Conservation (phyloP, 2,329 filamentous ascomycete genomes). For the Macrophomina pseudophaseolina region DNA sequence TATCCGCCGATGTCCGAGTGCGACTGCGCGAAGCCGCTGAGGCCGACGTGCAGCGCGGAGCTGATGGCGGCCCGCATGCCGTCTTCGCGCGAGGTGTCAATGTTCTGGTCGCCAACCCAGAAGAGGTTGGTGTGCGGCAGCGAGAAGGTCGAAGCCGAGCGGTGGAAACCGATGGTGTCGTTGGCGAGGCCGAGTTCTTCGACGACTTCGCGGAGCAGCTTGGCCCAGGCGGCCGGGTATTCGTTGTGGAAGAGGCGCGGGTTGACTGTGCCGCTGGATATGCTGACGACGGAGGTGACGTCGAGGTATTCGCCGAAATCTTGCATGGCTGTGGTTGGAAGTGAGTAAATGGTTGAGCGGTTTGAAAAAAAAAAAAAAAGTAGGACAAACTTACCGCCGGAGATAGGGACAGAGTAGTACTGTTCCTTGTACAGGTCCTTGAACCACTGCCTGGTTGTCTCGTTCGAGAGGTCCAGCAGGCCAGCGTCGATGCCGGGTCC, state of each 20-base stretch:
- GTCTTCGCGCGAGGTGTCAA: slow-evolving; percentile 42
- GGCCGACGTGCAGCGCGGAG: slow-evolving; percentile 44
- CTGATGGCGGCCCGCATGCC: slow-evolving; percentile 44
- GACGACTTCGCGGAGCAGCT: slow-evolving; percentile 38
- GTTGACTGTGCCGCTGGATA: slow-evolving; percentile 36
- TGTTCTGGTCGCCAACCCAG: slow-evolving; percentile 47
- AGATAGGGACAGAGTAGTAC: slow-evolving; percentile 44
- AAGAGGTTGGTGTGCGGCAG: slow-evolving; percentile 45
- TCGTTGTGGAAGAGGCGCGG: slow-evolving; percentile 43
- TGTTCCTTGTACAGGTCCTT: slow-evolving; percentile 39
- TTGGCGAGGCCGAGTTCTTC: slow-evolving; percentile 36
- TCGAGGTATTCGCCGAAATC: slow-evolving; percentile 47
- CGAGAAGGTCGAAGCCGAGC: slow-evolving; percentile 40
- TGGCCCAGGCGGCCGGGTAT: slow-evolving; percentile 43
- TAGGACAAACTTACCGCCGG: slow-evolving; percentile 31
- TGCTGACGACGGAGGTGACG: slow-evolving; percentile 34
- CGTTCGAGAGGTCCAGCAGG: slow-evolving; percentile 45
- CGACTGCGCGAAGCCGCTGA: slow-evolving; percentile 42
- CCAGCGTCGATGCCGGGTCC: slow-evolving; percentile 45
- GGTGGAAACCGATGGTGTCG: slow-evolving; percentile 44
- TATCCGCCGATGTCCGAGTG: slow-evolving; percentile 47
- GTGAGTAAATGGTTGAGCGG: background rate
- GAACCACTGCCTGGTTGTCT: slow-evolving; percentile 40
- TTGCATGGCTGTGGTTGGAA: slow-evolving; percentile 35
- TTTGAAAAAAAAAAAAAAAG: background rate